Evolutionary conservation across 495 filamentous ascomycete species (phyloP).

Genomic region (Melanomma pulvis-pyrius): DNA sequence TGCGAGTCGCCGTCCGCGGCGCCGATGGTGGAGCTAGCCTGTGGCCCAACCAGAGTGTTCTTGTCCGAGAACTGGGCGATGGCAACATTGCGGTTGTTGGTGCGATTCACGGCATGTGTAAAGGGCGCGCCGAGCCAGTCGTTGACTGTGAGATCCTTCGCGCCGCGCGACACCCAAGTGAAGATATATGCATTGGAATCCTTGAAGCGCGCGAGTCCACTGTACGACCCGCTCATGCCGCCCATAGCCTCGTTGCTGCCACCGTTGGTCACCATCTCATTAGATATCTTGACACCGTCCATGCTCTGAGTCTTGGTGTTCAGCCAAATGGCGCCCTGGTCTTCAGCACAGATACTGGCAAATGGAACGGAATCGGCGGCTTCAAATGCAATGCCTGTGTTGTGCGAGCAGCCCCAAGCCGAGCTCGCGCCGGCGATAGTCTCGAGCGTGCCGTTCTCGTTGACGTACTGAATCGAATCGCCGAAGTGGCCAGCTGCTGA

Average conservation of each 20-base stretch:
- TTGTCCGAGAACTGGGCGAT: conserved; percentile 54
- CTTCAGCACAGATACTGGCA: conserved; percentile 58
- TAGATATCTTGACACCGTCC: conserved; percentile 58
- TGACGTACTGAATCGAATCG: conserved; percentile 58
- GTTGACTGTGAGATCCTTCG: conserved; percentile 53
- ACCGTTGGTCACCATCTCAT: conserved; percentile 60
- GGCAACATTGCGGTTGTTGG: conserved; percentile 56
- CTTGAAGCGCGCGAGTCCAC: conserved; percentile 52
- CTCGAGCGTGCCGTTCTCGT: conserved; percentile 48
- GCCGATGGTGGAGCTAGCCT: conserved; percentile 54
- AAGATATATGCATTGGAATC: conserved; percentile 54
- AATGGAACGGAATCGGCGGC: conserved; percentile 54
- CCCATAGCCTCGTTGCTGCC: conserved; percentile 58
- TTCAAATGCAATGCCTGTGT: conserved; percentile 61
- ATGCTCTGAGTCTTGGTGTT: conserved; percentile 58
- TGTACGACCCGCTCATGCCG: conserved; percentile 60
- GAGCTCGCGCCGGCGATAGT: conserved; percentile 49
- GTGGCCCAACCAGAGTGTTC: conserved; percentile 51
- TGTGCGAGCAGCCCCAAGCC: conserved; percentile 62
- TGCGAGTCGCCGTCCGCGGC: conserved; percentile 55
- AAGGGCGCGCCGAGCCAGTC: conserved; percentile 57
- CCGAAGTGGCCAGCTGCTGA: conserved; percentile 56
- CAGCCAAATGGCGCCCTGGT: conserved; percentile 62
- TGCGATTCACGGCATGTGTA: conserved; percentile 52
- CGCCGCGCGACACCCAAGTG: conserved; percentile 57